A percentile compares a stretch with the other conserved stretches of the same genome.
These are phyloP conservation scores for Boletales sp. DNA, from an alignment of 768 basidiomycete species.

Conservation along the genomic window DNA sequence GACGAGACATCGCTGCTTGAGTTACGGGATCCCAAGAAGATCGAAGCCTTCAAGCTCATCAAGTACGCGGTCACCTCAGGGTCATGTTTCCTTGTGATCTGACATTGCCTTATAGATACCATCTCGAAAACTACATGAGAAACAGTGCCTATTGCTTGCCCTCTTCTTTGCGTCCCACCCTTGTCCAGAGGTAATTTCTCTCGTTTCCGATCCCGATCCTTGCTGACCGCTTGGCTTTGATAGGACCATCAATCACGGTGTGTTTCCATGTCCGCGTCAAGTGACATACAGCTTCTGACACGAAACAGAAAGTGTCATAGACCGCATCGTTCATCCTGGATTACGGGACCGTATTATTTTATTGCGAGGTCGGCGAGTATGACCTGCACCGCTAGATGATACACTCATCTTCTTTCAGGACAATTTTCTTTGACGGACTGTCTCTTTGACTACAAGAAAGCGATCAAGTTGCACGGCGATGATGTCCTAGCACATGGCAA, in stretches of 20 bases:
- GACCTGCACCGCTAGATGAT: constrained; percentile 14
- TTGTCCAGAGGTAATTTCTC: constrained; percentile 67
- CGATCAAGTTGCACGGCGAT: constrained; percentile 80
- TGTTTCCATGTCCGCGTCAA: constrained; percentile 16
- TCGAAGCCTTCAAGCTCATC: constrained; percentile 80
- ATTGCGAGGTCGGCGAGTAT: constrained; percentile 54
- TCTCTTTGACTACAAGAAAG: constrained; percentile 64
- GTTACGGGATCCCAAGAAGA: constrained; percentile 58
- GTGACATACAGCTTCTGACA: constrained; percentile 7
- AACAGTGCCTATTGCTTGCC: constrained; percentile 88
- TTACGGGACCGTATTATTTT: constrained; percentile 90
- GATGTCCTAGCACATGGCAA: constrained; percentile 86
- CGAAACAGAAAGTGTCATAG: constrained; percentile 78
- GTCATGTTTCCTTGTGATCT: background rate
- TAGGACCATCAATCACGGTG: constrained; percentile 84
- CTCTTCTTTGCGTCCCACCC: constrained; percentile 79
- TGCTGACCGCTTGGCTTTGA: constrained; percentile 4
- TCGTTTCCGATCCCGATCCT: too few relatives aligned
- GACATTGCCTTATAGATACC: constrained; percentile 54
- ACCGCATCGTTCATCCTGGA: constrained; percentile 85
- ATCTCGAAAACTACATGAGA: constrained; percentile 84
- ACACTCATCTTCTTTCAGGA: constrained; percentile 38
- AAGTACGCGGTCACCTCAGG: constrained; percentile 42
- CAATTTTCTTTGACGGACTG: constrained; percentile 81
- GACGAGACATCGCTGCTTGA: constrained; percentile 42